Evolutionary conservation across 176 grass and related monocot genomes (phyloP).

Genomic region (Elymus sibiricus): DNA sequence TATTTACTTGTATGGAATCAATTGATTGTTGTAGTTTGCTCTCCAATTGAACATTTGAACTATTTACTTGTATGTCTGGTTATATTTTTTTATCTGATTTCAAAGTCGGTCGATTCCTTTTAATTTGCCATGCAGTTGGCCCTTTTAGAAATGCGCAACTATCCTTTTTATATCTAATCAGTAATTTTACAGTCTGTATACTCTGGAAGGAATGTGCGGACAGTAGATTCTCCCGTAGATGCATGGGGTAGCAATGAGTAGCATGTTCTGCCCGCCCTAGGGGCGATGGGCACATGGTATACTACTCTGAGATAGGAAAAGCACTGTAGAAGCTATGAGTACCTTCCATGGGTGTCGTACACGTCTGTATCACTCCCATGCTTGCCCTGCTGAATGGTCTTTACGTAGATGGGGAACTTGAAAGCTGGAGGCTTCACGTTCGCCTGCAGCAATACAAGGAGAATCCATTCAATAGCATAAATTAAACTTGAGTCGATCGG

Average conservation of each 20-base stretch:
- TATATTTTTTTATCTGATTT: too few species aligned
- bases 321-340: neutral
- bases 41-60: too few species aligned
- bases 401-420: conserved; percentile 61
- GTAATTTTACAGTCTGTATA: neutral
- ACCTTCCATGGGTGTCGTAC: conserved; percentile 70
- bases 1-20: too few species aligned
- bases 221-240: too few species aligned
- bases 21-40: too few species aligned
- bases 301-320: neutral
- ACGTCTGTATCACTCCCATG: conserved; percentile 72
- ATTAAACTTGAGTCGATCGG: neutral
- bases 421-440: conserved; percentile 36
- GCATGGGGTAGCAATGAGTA: too few species aligned
- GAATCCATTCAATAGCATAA: neutral
- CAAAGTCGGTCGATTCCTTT: too few species aligned
- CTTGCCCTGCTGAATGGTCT: conserved; percentile 66
- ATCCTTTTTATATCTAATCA: too few species aligned
- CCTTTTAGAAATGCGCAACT: too few species aligned
- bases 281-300: neutral
- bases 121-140: too few species aligned
- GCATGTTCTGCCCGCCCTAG: neutral
- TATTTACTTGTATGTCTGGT: too few species aligned
- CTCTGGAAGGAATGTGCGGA: neutral
- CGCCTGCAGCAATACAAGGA: conserved; percentile 5